A percentile compares a stretch with the other conserved stretches of the same genome.
These are phyloP conservation scores for Violaceomyces palustris DNA, from an alignment of 1,284 basidiomycete genomes.

Conservation along the genomic window DNA sequence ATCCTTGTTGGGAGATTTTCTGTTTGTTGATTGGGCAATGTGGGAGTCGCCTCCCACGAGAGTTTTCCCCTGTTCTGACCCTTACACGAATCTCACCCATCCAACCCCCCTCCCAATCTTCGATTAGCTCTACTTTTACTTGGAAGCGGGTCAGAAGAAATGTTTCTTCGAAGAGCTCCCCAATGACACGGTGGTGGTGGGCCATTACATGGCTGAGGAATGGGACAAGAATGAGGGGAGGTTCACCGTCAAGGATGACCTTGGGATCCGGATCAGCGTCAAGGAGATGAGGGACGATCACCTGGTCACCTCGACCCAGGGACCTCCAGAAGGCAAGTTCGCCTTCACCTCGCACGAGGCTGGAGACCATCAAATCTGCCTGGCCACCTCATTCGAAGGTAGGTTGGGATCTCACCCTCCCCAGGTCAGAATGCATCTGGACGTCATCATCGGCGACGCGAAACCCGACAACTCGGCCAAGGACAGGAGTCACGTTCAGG, in stretches of 20 bases:
- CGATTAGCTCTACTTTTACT: conserved; percentile 56
- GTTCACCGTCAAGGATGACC: conserved; percentile 69
- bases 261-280: conserved; percentile 86
- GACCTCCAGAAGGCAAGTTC: conserved; percentile 82
- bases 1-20: too few relatives aligned
- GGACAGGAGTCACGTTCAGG: conserved; percentile 66
- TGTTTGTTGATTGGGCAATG: too few relatives aligned
- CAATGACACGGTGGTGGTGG: conserved; percentile 93
- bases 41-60: too few relatives aligned
- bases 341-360: conserved; percentile 95
- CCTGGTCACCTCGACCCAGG: conserved; percentile 69
- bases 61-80: too few relatives aligned
- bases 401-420: conserved; percentile 60
- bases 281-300: conserved; percentile 55
- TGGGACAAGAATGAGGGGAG: conserved; percentile 71
- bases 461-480: conserved; percentile 61
- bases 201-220: conserved; percentile 67
- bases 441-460: conserved; percentile 83
- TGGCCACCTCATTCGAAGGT: conserved; percentile 65
- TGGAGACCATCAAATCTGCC: conserved; percentile 93
- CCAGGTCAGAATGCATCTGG: conserved; percentile 90
- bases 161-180: conserved; percentile 98
- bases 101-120: too few relatives aligned
- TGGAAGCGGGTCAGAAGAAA: conserved; percentile 51
- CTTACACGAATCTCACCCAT: too few relatives aligned